Evolutionary conservation across 805 yeast genomes (phyloP), one percentile per base, ranked within the genome.

Genomic region (Myxozyma udenii): DNA sequence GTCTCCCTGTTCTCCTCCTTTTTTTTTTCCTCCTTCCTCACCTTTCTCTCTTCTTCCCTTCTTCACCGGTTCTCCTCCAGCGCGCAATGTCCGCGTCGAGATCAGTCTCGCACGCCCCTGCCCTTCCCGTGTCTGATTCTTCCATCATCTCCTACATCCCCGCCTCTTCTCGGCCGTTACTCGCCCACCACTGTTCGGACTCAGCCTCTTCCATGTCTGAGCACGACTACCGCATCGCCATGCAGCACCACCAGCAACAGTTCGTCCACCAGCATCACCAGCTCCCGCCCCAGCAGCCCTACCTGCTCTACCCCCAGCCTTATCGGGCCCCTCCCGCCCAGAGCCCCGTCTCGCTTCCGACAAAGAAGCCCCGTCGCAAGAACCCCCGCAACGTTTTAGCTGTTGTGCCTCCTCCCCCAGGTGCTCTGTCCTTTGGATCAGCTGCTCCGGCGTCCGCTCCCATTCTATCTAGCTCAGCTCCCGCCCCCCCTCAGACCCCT

Each of bases 401-500:
- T 21, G 41, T 47, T 28, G 41, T 48, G 14, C 46, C 57, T 9
- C 53, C 57, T 9, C 35, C 46, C 5, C 47, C 45, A 12, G 41
- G 40, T 14, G 22, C 35, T 19, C 22, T 45, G 18, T 33, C 28
- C 45, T 36, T n/a, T n/a, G n/a, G n/a, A n/a, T n/a, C n/a, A n/a
- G n/a, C n/a, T n/a, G n/a, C 26, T 11, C 42, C 19, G 35, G 16
- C 22, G 11, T 6, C 38, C 37, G 35, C 18, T 36, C 32, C 26
- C 24, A 12, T 19, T 4, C 23, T 25, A 42, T 4, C 11, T 5
- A n/a, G 9, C 38, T 5, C 48, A 36, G 41, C 42, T 36, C 3
- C 46, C 51, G 32, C 51, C 45, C 46, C 30, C 35, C 51, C 46
- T 11, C 51, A 36, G 41, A 47, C 51, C 16, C 51, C 51, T 41